Evolutionary conservation across 495 filamentous ascomycete species (phyloP).

Genomic region (Elaphomyces granulatus): DNA sequence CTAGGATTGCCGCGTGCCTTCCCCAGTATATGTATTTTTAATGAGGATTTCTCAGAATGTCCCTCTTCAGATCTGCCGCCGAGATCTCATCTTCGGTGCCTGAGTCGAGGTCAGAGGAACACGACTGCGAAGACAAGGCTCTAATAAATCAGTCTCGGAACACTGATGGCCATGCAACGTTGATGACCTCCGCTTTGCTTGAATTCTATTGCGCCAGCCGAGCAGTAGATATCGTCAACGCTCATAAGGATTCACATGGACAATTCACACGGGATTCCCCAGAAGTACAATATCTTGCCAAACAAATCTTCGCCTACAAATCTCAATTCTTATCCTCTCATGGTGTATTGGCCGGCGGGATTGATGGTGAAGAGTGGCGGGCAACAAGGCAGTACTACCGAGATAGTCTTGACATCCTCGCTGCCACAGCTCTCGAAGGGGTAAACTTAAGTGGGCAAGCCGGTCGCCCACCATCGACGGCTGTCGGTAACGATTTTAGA

Average conservation of each 20-base stretch:
- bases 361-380: conserved; percentile 24
- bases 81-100: conserved; percentile 29
- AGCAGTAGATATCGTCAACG: conserved; percentile 33
- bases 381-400: conserved; percentile 29
- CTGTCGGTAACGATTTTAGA: conserved; percentile 1
- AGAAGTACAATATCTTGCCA: conserved; percentile 28
- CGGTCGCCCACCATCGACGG: conserved; percentile 8
- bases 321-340: conserved; percentile 27
- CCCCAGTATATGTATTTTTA: too few species aligned
- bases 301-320: conserved; percentile 28
- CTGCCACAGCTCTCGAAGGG: conserved; percentile 23
- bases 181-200: conserved; percentile 31
- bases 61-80: conserved; percentile 30
- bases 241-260: conserved; percentile 18
- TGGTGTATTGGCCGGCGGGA: conserved; percentile 26
- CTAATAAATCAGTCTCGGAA: conserved; percentile 1
- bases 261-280: conserved; percentile 29
- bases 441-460: conserved; percentile 16
- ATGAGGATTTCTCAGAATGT: too few species aligned
- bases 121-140: conserved; percentile 6
- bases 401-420: conserved; percentile 29
- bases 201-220: conserved; percentile 33
- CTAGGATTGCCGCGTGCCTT: too few species aligned
- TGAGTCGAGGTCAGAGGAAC: conserved; percentile 17
- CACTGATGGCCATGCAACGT: conserved; percentile 22